Evolutionary conservation across 1,284 basidiomycete genomes (phyloP).

Genomic region (Naganishia cerealis): DNA sequence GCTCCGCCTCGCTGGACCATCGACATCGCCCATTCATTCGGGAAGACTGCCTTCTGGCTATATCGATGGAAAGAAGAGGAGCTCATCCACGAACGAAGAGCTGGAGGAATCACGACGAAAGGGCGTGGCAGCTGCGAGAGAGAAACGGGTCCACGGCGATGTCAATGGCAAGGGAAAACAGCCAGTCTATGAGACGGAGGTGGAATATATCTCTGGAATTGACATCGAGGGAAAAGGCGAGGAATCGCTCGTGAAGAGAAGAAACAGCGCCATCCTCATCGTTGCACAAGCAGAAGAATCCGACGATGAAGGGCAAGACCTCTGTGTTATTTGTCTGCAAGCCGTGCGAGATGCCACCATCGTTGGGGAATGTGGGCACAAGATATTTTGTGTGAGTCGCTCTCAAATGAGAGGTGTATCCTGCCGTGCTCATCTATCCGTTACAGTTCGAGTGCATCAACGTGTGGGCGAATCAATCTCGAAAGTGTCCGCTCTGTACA

Average conservation of each 20-base stretch:
- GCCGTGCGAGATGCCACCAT: constrained; percentile 71
- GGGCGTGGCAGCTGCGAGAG: neutral
- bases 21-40: neutral
- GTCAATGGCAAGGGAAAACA: constrained; percentile 13
- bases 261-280: neutral
- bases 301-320: constrained; percentile 44
- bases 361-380: constrained; percentile 74
- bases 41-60: neutral
- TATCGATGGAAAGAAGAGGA: neutral
- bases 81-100: neutral
- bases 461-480: constrained; percentile 70
- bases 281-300: constrained; percentile 4
- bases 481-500: constrained; percentile 73
- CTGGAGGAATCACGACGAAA: neutral
- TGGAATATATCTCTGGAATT: neutral
- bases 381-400: constrained; percentile 64
- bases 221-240: neutral
- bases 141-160: neutral
- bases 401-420: neutral
- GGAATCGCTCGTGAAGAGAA: neutral
- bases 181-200: constrained; percentile 3
- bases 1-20: neutral
- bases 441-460: constrained; percentile 74
- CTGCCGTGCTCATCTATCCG: neutral
- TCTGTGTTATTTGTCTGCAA: constrained; percentile 75